Evolutionary conservation across 371 early-diverging fungal species (phyloP), one percentile per base, ranked within the genome.

Genomic region (Apophysomyces sp.): DNA sequence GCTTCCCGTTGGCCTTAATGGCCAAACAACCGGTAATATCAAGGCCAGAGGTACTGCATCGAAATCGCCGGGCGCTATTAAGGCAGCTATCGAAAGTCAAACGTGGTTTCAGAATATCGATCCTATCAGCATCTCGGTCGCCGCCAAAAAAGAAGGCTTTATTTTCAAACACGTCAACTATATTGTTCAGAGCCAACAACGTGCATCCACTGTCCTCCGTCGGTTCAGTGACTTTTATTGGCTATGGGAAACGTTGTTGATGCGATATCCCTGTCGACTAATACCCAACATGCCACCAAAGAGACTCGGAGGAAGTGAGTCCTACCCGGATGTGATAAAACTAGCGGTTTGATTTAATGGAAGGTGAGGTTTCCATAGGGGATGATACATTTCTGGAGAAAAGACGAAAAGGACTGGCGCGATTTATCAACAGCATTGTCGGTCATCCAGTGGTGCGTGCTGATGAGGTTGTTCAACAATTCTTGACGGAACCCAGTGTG

Each of bases 221-320:
- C 81, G 95, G 58, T 95, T 92, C 67, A 92, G 90, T 62, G 95
- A 95, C 69, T 94, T 94, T 68, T 86, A 84, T 75, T 93, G 93
- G 93, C 68, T 95, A 40, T 80, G 85, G 61, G 91, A 91, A 51
- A 76, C 87, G 15, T 68, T 95, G 7, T 55, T 78, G 26, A 89
- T 85, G 58, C 71, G 89, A 55, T 95, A 94, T 58, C 93, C 92
- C 1, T 92, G 77, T 60, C 78, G 95, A 12, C 84, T 87, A 44
- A 77, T 89, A 12, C 87, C 90, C 5, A 81, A 80, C 55, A 68
- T 90, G 21, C 90, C 90, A 52, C 89, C 89, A 0, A 90, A 90
- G 62, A 79, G 86, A 51, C 69, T 90, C 52, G 80, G 80, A 69
- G 82, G 82, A 67, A 70, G 74, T 74, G 68, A 58, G 57, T 62